Evolutionary conservation across 345 rosid genomes (phyloP).

Genomic region (Acer campestre): DNA sequence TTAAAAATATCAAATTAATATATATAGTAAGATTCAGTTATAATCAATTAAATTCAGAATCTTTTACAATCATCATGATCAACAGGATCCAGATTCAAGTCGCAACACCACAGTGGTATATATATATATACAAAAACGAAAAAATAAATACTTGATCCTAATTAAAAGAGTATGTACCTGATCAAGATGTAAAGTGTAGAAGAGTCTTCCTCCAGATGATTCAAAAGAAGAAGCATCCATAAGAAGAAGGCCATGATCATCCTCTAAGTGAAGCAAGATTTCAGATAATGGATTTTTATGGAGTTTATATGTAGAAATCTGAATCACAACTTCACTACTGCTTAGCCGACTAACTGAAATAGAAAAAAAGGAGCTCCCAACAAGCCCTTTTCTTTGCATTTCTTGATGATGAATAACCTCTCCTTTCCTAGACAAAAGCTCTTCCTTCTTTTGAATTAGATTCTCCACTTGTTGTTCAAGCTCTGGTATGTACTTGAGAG

Average conservation of each 20-base stretch:
- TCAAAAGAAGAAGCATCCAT: not conserved
- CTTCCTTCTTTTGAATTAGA: slow-evolving; percentile 43
- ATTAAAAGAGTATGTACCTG: too few species aligned
- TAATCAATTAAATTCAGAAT: too few species aligned
- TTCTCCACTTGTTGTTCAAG: slow-evolving; percentile 42
- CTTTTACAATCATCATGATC: too few species aligned
- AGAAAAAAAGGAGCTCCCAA: not conserved
- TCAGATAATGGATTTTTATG: slow-evolving; percentile 37
- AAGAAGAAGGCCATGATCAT: slow-evolving; percentile 36
- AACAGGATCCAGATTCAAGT: too few species aligned
- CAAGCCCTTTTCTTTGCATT: slow-evolving; percentile 23
- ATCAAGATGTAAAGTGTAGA: too few species aligned
- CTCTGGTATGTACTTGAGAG: slow-evolving; percentile 60
- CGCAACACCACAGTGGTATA: too few species aligned
- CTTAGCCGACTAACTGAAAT: slow-evolving; percentile 44
- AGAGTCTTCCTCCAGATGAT: too few species aligned
- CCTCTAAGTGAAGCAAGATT: slow-evolving; percentile 44
- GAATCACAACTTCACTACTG: slow-evolving; percentile 50
- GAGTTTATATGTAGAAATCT: slow-evolving; percentile 34
- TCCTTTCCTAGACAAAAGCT: slow-evolving; percentile 31
- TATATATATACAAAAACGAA: too few species aligned
- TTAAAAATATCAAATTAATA: too few species aligned
- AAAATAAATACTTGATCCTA: too few species aligned
- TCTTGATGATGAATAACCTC: slow-evolving; percentile 19
- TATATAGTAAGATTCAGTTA: too few species aligned